Evolutionary conservation across 2,329 filamentous ascomycete species (phyloP).

Genomic region (Lecanicillium sp.): DNA sequence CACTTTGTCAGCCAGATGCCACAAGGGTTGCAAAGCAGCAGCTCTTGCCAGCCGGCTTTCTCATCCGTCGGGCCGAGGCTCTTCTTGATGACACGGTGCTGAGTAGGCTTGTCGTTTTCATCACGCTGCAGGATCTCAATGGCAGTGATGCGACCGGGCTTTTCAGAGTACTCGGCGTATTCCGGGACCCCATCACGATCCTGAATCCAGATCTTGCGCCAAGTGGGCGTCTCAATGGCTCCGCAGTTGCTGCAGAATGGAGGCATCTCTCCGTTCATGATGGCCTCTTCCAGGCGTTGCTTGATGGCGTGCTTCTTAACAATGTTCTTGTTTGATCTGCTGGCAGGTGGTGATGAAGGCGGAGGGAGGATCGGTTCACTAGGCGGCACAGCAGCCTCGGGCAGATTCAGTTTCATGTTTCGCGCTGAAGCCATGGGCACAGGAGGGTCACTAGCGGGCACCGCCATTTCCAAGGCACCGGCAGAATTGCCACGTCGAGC

Average conservation of each 20-base stretch:
- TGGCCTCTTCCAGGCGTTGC: constrained; percentile 54
- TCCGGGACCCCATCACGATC: constrained; percentile 63
- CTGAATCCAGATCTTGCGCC: constrained; percentile 89
- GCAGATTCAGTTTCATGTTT: constrained; percentile 18
- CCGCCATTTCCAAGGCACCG: constrained; percentile 27
- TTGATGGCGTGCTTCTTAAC: constrained; percentile 58
- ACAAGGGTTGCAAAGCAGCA: constrained; percentile 88
- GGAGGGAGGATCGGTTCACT: constrained; percentile 34
- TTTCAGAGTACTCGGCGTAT: constrained; percentile 65
- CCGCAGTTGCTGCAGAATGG: constrained; percentile 90
- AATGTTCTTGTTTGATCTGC: constrained; percentile 56
- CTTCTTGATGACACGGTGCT: constrained; percentile 76
- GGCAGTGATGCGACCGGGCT: constrained; percentile 66
- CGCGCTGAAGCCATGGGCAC: constrained; percentile 24
- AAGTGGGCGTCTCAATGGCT: constrained; percentile 91
- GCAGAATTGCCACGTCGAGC: constrained; percentile 34
- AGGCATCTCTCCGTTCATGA: constrained; percentile 77
- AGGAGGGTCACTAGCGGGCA: constrained; percentile 44
- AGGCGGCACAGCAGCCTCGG: constrained; percentile 36
- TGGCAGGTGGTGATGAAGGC: constrained; percentile 35
- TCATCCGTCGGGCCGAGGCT: constrained; percentile 55
- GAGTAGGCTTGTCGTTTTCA: constrained; percentile 53
- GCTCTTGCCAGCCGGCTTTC: constrained; percentile 61
- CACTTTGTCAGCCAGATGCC: constrained; percentile 92
- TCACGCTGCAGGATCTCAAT: constrained; percentile 63